Evolutionary conservation across 176 grass and related monocot genomes (phyloP), one percentile per base, ranked within the genome.

Genomic region (Carex kokanica): DNA sequence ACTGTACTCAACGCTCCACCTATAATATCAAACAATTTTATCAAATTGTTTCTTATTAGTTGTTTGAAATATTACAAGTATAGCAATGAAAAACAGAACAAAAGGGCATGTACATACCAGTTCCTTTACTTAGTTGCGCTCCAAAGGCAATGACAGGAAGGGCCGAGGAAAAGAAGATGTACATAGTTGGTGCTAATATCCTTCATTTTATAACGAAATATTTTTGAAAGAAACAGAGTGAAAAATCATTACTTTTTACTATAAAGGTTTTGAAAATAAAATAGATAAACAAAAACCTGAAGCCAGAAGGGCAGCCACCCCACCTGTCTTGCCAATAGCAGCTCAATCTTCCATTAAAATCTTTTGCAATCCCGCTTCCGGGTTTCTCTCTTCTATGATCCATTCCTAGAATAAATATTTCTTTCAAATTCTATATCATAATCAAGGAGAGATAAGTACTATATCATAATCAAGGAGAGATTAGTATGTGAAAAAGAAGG

Each of bases 161-260:
- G 8, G 95, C 92, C 29, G 95, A 98, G 6, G 95, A 92, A 78
- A 98, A 95, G 62, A 98, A 98, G n/a, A 98, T 98, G 25, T 93
- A 95, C 65, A 87, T 87, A 18, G 95, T 98, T 27, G 95, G 95
- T 56, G 95, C 95, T 72, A 98, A 66, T 88, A 98, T 95, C 81
- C 95, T 95, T 84, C 79, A 93, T 89, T 62, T 12, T 36, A 41
- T 70, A 47, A 17, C 8, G 87, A 87, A 41, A 73, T 38, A 84
- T 18, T 7, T 8, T 56, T 59, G 0, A 25, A 57, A 17, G 7
- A 38, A 79, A 29, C 12, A 3, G 20, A 2, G 24, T 25, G 54
- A n/a, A 25, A 41, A 81, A 23, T 3, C 10, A 31, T 45, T 34
- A 34, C 32, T 34, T 3, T 45, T 55, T 41, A 85, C 24, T 24